Base-by-base conservation (phyloP, 768 basidiomycete species). In the Mycena epipterygia region DNA sequence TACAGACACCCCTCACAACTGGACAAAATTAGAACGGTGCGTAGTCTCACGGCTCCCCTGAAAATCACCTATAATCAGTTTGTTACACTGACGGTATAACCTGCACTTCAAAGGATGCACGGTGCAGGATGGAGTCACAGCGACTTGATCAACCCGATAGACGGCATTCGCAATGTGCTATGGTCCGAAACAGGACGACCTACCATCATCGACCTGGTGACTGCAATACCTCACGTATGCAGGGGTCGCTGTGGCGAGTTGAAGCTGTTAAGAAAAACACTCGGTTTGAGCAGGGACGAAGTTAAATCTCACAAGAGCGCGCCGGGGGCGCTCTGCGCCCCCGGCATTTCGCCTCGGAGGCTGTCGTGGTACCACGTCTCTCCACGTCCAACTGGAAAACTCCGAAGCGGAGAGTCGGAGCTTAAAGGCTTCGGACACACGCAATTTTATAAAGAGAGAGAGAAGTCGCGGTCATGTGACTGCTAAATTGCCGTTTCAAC, bases 21-120 rank as follows among this genome's bases (percentile, higher is more conserved):
- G 55, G 30, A 55, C 52, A 14, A 64, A 55, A 23, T 52, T 52
- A 41, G 63, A 64, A 44, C 35, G 52, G 63, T 64, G 48, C 39
- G 63, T 19, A n/a, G n/a, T 46, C 25, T 55, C 44, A 17, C 3
- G 2, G 21, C 32, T 21, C 23, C 33, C 16, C 30, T 12, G 52
- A 32, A 2, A 23, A 2, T 44, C 11, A 16, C 56, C 0, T 55
- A 32, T 64, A 56, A 39, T 35, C 21, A 55, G 56, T 25, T 44
- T 53, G 0, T 44, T 29, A 64, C 52, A 56, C 52, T 52, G 29
- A 39, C 63, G 1, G 39, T 56, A 42, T 64, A 55, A 25, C 41
- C 52, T 8, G 52, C 41, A n/a, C 53, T 64, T 27, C 30, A 46
- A 41, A 55, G 16, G 16, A 64, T 64, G 63, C 63, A 64, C 44